Evolutionary conservation across 2,329 filamentous ascomycete genomes (phyloP), one percentile per base, ranked within the genome.

Genomic region (Talaromyces funiculosus): DNA sequence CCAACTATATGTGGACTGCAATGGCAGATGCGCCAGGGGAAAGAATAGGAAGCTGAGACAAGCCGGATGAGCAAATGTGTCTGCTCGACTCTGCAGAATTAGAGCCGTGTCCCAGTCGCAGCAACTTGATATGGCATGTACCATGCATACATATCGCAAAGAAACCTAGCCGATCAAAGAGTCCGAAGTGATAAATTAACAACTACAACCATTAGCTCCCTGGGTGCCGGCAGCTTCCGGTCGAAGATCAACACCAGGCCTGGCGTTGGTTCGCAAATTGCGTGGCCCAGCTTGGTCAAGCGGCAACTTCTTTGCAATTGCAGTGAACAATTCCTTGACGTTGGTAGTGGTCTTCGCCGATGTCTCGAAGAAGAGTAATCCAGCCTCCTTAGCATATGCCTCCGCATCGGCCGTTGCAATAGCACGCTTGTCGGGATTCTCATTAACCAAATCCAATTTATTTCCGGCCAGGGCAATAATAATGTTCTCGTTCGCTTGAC

Each of bases 401-500:
- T 97, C 92, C 66, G 94, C 95, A 69, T 99, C 94, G 67, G 89
- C 89, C 22, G 90, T 89, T 63, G 87, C 75, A 64, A 99, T 94
- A 43, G 92, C 94, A 71, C 94, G 89, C 85, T 97, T 97, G 75
- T 97, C 93, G 53, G 93, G 93, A 73, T 90, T 90, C 72, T 96
- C 92, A 65, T 87, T 92, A 64, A 97, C 94, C 68, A 99, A 81
- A 83, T 99, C 94, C 72, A 96, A 83, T 81, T 99, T 97, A 84
- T 99, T 99, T 65, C 94, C 94, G 57, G 93, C 94, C 45, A 99
- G 86, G 51, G 94, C 94, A 72, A 99, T 99, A 77, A 99, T 92
- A 76, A 99, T 99, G 79, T 97, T 97, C 79, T 99, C 94, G 81
- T 97, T 99, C 64, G 95, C 94, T 80, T 99, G 94, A 73, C 94